Base-by-base conservation (phyloP, 805 yeast species). In the Saturnispora hagleri region DNA sequence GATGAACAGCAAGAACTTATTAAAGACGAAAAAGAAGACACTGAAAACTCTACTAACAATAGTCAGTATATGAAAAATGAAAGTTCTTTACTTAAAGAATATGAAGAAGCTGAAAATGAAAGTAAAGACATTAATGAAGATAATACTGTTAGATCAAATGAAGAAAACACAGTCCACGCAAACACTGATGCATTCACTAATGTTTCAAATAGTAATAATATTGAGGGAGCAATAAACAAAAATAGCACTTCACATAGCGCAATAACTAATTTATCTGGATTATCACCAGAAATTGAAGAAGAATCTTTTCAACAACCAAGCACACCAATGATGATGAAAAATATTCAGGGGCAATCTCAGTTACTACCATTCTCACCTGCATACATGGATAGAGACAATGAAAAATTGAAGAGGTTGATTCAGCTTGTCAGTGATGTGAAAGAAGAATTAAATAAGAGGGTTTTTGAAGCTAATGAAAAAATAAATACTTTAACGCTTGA, bases 401-500 rank as follows among this genome's bases (percentile, higher is more conserved):
- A 47, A 3, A 59, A 59, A 36, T 50, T 61, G 17, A 58, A 58
- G 28, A 56, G 52, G 22, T 60, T 65, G 60, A 55, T 60, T 4
- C 49, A 47, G 15, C 61, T 62, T 63, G 52, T 67, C n/a, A 57
- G 53, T 26, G 61, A 63, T 12, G 60, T 79, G 50, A 76, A 72
- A 55, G 20, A 57, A 3, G 73, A 73, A 43, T 75, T 80, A 55
- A 73, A 72, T 52, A 65, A 66, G 4, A 82, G 80, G 56, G 82
- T 84, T 55, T 72, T 69, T 47, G 68, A 71, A 47, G 90, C 89
- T 0, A 76, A 81, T 57, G 73, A 73, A 18, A 75, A 75, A 52
- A 80, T 84, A 22, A 65, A 64, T 22, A 59, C 60, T 20, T 67
- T 85, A 35, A 86, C 82, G 53, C 28, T 52, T 13, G 71, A 73